A percentile compares a stretch with the other conserved stretches of the same genome.
Conservation (phyloP, 2,329 filamentous ascomycete genomes). For the Alternaria conjuncta region DNA sequence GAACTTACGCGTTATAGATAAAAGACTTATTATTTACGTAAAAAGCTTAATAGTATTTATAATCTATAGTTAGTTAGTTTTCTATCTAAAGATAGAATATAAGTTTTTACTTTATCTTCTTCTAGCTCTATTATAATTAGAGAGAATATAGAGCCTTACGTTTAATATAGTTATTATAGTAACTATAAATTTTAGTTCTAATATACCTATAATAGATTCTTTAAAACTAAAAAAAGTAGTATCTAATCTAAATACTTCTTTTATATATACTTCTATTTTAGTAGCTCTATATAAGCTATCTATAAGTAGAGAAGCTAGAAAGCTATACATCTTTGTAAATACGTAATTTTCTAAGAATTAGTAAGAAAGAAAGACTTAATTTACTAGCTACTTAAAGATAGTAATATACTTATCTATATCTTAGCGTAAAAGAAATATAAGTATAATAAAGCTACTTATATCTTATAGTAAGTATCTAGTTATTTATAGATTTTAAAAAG, state of each 20-base stretch:
- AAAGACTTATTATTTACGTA: slow-evolving; percentile 11
- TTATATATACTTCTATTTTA: slow-evolving; percentile 44
- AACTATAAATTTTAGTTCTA: slow-evolving; percentile 15
- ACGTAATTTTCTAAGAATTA: background rate
- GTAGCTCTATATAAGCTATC: slow-evolving; percentile 32
- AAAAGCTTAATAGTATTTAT: slow-evolving; percentile 14
- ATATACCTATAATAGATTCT: background rate
- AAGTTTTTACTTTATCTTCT: slow-evolving; percentile 7
- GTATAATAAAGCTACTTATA: slow-evolving; percentile 19
- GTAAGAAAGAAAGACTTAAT: slow-evolving; percentile 8
- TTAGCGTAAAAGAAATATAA: slow-evolving; percentile 20
- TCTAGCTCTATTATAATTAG: slow-evolving; percentile 20
- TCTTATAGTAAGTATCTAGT: background rate
- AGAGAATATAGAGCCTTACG: slow-evolving; percentile 18
- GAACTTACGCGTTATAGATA: slow-evolving; percentile 16
- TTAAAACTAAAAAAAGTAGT: slow-evolving; percentile 11
- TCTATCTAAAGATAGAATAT: background rate
- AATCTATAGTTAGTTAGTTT: slow-evolving; percentile 11
- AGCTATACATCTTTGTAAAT: slow-evolving; percentile 31
- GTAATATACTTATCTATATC: slow-evolving; percentile 10
- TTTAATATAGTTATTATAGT: slow-evolving; percentile 17
- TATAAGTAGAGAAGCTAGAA: slow-evolving; percentile 30
- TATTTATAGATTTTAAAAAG: background rate
- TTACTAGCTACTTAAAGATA: slow-evolving; percentile 15
- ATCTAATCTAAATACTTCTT: slow-evolving; percentile 11